Base-by-base conservation (phyloP, 345 rosid genomes). In the Aegle marmelos region DNA sequence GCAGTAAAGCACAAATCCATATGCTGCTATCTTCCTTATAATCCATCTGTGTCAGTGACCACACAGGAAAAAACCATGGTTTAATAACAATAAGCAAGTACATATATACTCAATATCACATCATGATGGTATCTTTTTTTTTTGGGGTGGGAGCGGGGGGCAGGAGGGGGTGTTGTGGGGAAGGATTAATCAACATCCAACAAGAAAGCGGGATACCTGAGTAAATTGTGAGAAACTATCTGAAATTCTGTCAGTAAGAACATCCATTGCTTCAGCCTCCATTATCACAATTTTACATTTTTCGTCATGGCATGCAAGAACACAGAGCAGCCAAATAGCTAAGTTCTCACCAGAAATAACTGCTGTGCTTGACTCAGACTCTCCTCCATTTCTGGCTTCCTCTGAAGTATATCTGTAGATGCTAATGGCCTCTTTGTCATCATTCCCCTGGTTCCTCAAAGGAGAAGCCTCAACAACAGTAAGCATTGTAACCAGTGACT, bases 231-330 rank as follows among this genome's bases (percentile, higher is more conserved):
- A 82, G 79, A 80, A 87, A 77, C 89, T 87, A 78, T 86, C 75
- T 45, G 91, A 84, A 70, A 94, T 91, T 84, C 91, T 90, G 81
- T 91, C 94, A 1, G 96, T 92, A 50, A 97, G 90, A 83, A 88
- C 91, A 85, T 97, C 98, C 70, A 97, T 75, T 36, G 94, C 98
- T 78, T 93, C 99, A 67, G 98, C 89, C 76, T 94, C 98, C 98
- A 97, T 81, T 81, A 97, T 91, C 36, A 85, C 89, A 59, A 74
- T 86, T 89, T 87, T 94, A 79, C 91, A 89, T 83, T 87, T 92
- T 81, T 87, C 96, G 83, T 93, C 94, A 72, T 88, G 94, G 84
- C 98, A 91, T 27, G 99, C 94, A 86, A 97, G 95, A 76, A 97
- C 88, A 14, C 97, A 89, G 28, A 97, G 97, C 72, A 97, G 86